Evolutionary conservation across 495 filamentous ascomycete genomes (phyloP).

Genomic region (Podospora tetraspora): DNA sequence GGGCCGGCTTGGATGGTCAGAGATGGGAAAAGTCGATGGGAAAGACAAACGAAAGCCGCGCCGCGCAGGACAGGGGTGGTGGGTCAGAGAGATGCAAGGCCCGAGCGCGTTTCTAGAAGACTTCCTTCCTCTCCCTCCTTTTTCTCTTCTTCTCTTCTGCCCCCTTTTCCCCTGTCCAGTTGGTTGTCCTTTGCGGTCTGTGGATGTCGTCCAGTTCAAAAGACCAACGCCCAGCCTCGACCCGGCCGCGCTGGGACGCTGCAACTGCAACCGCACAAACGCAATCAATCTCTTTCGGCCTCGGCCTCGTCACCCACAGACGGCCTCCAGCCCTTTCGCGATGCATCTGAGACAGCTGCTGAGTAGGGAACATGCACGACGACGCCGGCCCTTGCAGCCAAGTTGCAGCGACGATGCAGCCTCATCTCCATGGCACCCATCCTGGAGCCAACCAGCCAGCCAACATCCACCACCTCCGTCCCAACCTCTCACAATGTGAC

Average conservation of each 20-base stretch:
- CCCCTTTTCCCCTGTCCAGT: background rate
- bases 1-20: background rate
- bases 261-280: conserved; percentile 8
- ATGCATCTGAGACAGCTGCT: background rate
- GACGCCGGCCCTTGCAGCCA: conserved; percentile 13
- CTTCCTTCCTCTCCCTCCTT: conserved; percentile 12
- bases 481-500: conserved; percentile 9
- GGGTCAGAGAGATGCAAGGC: background rate
- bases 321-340: background rate
- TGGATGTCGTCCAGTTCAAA: conserved; percentile 11
- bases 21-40: background rate
- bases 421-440: background rate
- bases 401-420: background rate
- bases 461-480: conserved; percentile 2
- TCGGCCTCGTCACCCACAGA: background rate
- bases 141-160: background rate
- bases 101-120: conserved; percentile 26
- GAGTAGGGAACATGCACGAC: conserved; percentile 8
- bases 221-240: background rate
- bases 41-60: background rate
- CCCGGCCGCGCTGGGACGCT: conserved; percentile 8
- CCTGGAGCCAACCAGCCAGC: conserved; percentile 5
- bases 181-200: background rate
- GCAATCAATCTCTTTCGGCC: background rate
- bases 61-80: background rate